phyloP scores from a whole-genome alignment of 164 flowering plant genomes.

The Berberis vulgaris region DNA sequence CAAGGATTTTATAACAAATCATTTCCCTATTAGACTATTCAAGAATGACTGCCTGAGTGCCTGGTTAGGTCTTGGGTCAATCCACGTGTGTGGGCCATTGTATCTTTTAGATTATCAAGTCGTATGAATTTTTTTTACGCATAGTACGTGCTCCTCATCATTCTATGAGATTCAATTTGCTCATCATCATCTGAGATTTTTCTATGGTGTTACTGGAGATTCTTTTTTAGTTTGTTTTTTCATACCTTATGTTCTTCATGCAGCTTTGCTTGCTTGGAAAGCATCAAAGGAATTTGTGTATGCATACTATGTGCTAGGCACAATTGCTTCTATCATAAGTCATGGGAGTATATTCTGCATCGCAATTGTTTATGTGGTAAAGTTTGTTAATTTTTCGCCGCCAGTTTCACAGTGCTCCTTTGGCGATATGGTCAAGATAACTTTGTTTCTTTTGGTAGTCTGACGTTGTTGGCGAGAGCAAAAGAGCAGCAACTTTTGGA shows the following conservation, averaged over 20 bases:
- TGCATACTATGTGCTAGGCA: slow-evolving; percentile 72
- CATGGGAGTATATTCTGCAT: slow-evolving; percentile 95
- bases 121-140: too few species aligned
- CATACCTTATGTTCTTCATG: slow-evolving; percentile 6
- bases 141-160: too few species aligned
- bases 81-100: too few species aligned
- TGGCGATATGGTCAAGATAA: background rate
- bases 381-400: slow-evolving; percentile 5
- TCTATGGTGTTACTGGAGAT: background rate
- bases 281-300: slow-evolving; percentile 59
- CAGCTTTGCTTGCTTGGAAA: slow-evolving; percentile 67
- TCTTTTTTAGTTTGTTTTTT: background rate
- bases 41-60: too few species aligned
- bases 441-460: slow-evolving; percentile 38
- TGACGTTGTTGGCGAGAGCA: slow-evolving; percentile 49
- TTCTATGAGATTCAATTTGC: background rate
- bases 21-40: too few species aligned
- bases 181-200: background rate
- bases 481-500: slow-evolving; percentile 71
- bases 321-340: slow-evolving; percentile 67
- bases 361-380: slow-evolving; percentile 79
- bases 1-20: too few species aligned
- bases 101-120: too few species aligned
- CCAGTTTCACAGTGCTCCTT: background rate
- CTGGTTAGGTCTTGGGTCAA: too few species aligned